Conservation (phyloP, 805 yeast genomes). For the Metschnikowia koreensis region DNA sequence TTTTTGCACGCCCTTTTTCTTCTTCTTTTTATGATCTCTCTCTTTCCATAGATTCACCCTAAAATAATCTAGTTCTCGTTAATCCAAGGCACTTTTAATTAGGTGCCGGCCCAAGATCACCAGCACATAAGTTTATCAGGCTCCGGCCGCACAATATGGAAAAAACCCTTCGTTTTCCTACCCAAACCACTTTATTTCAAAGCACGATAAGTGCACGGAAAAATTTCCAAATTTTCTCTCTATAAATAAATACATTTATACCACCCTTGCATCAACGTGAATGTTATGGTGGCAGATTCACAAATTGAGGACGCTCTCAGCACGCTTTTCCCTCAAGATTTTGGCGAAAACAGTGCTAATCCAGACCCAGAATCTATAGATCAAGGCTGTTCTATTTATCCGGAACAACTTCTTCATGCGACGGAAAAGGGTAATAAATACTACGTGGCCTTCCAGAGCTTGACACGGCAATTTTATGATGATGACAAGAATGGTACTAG, state of each 20-base stretch:
- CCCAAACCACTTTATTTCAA: no score
- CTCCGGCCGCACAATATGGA: no score
- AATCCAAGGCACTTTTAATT: no score
- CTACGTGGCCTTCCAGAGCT: conserved; percentile 34
- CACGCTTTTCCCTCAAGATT: background rate
- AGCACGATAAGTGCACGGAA: no score
- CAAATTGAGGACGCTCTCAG: background rate
- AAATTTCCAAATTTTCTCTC: no score
- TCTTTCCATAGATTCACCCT: no score
- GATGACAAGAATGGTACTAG: conserved; percentile 8
- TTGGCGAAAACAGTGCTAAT: background rate
- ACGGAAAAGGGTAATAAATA: conserved; percentile 28
- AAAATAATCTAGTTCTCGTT: no score
- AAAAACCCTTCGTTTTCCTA: no score
- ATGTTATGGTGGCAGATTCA: background rate
- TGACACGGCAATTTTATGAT: conserved; percentile 32
- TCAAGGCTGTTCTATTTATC: conserved; percentile 19
- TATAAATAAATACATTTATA: background rate
- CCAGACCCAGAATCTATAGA: background rate
- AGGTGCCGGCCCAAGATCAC: no score
- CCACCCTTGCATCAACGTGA: background rate
- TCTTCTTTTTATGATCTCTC: no score
- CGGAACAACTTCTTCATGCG: conserved; percentile 35
- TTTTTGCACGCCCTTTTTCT: no score
- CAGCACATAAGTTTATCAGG: no score